Conservation (phyloP, 768 basidiomycete genomes). For the Chalciporus pseudorubinellus region DNA sequence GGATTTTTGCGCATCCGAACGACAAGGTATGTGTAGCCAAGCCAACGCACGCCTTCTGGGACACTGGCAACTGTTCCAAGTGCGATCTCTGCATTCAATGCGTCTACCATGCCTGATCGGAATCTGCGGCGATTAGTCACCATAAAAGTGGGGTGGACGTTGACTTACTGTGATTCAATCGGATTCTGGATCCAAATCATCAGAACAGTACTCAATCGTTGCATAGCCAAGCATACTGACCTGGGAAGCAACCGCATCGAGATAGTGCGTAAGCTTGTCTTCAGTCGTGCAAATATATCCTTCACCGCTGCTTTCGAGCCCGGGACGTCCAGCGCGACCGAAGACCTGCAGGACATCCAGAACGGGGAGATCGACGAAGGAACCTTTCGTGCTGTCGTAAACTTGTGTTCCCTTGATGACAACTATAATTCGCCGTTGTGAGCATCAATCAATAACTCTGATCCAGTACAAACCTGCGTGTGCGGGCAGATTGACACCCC, state of each 20-base stretch:
- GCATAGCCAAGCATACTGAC: slow-evolving; percentile 38
- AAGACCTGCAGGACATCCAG: slow-evolving; percentile 97
- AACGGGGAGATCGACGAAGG: slow-evolving; percentile 89
- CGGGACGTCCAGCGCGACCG: slow-evolving; percentile 90
- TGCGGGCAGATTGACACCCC: slow-evolving; percentile 98
- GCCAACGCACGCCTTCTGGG: slow-evolving; percentile 86
- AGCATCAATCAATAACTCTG: slow-evolving; percentile 3
- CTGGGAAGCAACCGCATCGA: slow-evolving; percentile 85
- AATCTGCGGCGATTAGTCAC: slow-evolving; percentile 49
- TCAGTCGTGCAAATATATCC: slow-evolving; percentile 95
- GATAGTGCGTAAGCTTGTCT: slow-evolving; percentile 89
- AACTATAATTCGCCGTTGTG: slow-evolving; percentile 46
- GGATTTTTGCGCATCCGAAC: slow-evolving; percentile 95
- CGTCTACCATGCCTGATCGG: slow-evolving; percentile 78
- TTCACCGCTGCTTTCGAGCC: slow-evolving; percentile 87
- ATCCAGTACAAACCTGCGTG: slow-evolving; percentile 69
- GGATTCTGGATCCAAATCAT: slow-evolving; percentile 57
- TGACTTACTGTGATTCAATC: slow-evolving; percentile 87
- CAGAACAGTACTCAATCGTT: neutral
- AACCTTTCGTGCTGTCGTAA: slow-evolving; percentile 87
- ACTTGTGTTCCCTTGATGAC: slow-evolving; percentile 97
- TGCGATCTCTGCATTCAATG: slow-evolving; percentile 93
- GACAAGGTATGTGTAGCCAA: slow-evolving; percentile 95
- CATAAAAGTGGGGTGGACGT: neutral
- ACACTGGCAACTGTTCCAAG: slow-evolving; percentile 90